Base-by-base conservation (phyloP, 2,329 filamentous ascomycete species). In the Diplodia corticola region DNA sequence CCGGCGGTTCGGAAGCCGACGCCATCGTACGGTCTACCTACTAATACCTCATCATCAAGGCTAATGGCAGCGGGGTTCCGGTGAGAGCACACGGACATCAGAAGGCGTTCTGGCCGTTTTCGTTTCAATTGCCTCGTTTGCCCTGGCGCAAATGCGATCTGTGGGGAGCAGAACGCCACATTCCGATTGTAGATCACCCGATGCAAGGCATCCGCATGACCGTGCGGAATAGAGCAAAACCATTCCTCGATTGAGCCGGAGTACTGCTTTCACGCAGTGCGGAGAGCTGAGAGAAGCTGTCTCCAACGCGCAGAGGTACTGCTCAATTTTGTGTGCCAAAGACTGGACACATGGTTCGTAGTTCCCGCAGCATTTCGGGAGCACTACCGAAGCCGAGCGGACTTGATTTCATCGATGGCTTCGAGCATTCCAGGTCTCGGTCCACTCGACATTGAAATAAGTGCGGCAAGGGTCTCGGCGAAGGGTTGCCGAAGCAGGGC, bases 1-100 rank as follows among this genome's bases (percentile, higher is more conserved):
- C 46, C 55, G 55, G 55, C 55, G 55, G 55, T 60, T 60, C 55
- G 55, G 55, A 60, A 60, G 55, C 55, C 55, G 55, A 26, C 24
- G 53, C 30, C 53, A 22, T n/a, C 30, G 53, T 33, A n/a, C 17
- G 53, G 33, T 17, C 13, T 59, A 22, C 37, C n/a, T 59, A 10
- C 13, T 54, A 15, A 33, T 46, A 44, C 9, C 48, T 33, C 9
- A 26, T 17, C 37, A 28, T 40, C 13, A 33, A 10, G 55, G 24
- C 37, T 48, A 15, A 13, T 44, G 6, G 20, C 13, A 59, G 54
- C 35, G 35, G 54, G 24, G 22, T 6, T 7, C 24, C 7, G 24
- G 9, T 12, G 30, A 48, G 22, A 6, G 13, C 9, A n/a, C 15
- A 4, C 9, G 33, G 20, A 2, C 48, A 17, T 22, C 17, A 4